These are phyloP conservation scores for Lactifluus rugatus DNA, from an alignment of 768 basidiomycete genomes.

Conservation along the genomic window DNA sequence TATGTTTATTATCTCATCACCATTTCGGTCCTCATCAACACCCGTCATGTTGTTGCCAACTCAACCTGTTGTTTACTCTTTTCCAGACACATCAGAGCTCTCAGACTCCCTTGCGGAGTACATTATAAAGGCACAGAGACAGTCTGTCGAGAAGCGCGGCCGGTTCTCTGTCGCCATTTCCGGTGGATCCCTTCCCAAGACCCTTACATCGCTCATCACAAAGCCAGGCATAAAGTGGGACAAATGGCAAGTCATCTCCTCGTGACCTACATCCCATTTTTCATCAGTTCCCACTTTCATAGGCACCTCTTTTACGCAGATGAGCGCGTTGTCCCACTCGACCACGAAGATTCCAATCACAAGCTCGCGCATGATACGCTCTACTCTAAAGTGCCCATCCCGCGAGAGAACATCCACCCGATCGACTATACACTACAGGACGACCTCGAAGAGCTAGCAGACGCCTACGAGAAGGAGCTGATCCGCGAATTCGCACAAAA, in stretches of 20 bases:
- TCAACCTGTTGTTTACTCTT: slow-evolving; percentile 56
- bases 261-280: neutral
- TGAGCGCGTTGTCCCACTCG: slow-evolving; percentile 89
- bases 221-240: slow-evolving; percentile 76
- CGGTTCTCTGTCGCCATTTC: slow-evolving; percentile 90
- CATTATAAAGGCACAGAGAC: slow-evolving; percentile 78
- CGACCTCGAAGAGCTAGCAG: slow-evolving; percentile 72
- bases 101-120: slow-evolving; percentile 65
- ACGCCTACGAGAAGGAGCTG: slow-evolving; percentile 74
- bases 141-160: slow-evolving; percentile 81
- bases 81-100: slow-evolving; percentile 47
- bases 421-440: slow-evolving; percentile 60
- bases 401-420: slow-evolving; percentile 65
- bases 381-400: slow-evolving; percentile 78
- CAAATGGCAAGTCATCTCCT: slow-evolving; percentile 58
- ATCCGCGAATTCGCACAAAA: slow-evolving; percentile 86
- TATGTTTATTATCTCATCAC: neutral
- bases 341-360: slow-evolving; percentile 92
- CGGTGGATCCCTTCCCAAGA: slow-evolving; percentile 82
- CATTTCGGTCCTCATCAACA: neutral
- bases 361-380: slow-evolving; percentile 59
- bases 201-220: slow-evolving; percentile 61
- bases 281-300: neutral
- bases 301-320: slow-evolving; percentile 99
- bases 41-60: neutral